Evolutionary conservation across 257 asterid genomes (phyloP), one percentile per base, ranked within the genome.

Genomic region (Capsicum rhomboideum): DNA sequence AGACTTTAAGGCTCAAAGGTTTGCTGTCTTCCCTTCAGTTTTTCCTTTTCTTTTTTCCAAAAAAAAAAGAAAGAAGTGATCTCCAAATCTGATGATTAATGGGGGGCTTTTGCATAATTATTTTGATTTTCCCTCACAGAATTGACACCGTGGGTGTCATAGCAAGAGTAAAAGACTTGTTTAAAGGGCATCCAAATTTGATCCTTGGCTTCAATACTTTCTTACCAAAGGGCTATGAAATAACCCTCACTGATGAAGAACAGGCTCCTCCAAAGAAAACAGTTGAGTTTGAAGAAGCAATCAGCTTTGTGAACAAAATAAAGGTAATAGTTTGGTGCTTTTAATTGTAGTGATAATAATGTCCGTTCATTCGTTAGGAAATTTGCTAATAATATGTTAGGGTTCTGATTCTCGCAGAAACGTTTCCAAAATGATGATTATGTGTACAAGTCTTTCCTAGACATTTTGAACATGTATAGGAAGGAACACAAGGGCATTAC

Each of bases 251-350:
- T 18, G 94, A 91, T 1, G 94, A 82, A 85, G 96, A 91, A 82
- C 92, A 89, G 80, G 92, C 87, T 85, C 93, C 89, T 46, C 91
- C 93, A 18, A 92, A 91, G 83, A 89, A 88, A 87, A 88, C 94
- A 1, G 94, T 91, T 84, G 97, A 92, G 90, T 92, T 92, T 77
- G 93, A 91, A n/a, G 97, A 92, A 87, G 97, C 97, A 52, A 92
- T 92, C 14, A 87, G 92, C 88, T 92, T 92, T 58, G 97, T 92
- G 53, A 92, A 92, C 83, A 92, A 91, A 86, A 92, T 92, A 66
- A 92, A 92, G 94, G 97, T 90, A 44, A 78, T 53, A 8, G 72
- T 88, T 44, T 82, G n/a, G 44, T 78, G 61, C 34, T 72, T 82
- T 6, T 67, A 29, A 46, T 11, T 59, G 81, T 42, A 80, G 77